These are phyloP conservation scores for Auricularia sp. DNA, from an alignment of 768 basidiomycete species.

Conservation along the genomic window DNA sequence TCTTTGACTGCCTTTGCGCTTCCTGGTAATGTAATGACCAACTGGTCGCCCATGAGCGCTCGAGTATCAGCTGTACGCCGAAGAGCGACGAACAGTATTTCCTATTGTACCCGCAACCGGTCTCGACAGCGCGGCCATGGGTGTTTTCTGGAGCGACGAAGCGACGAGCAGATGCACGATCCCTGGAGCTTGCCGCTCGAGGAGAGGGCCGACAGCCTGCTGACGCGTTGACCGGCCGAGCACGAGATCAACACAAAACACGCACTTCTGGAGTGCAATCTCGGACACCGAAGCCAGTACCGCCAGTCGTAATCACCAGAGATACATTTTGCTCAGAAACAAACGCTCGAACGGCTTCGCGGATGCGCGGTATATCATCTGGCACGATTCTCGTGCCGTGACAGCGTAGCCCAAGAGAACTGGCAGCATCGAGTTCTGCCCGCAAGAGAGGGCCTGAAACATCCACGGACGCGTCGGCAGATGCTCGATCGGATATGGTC, in stretches of 20 bases:
- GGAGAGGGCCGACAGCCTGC: constrained; percentile 18
- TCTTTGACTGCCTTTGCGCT: constrained; percentile 80
- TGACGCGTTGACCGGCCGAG: constrained; percentile 16
- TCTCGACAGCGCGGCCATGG: constrained; percentile 71
- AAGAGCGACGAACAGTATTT: constrained; percentile 24
- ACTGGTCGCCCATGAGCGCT: constrained; percentile 5
- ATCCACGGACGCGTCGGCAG: neutral
- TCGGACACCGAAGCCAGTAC: constrained; percentile 74
- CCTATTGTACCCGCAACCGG: constrained; percentile 69
- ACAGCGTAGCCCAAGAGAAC: neutral
- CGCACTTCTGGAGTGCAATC: constrained; percentile 77
- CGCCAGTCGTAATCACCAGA: constrained; percentile 75
- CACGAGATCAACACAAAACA: constrained; percentile 51
- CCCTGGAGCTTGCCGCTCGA: constrained; percentile 36
- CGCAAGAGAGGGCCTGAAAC: neutral
- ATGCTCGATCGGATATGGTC: neutral
- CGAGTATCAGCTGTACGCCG: neutral
- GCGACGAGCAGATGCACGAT: constrained; percentile 65
- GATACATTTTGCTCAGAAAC: constrained; percentile 39
- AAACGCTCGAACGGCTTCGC: constrained; percentile 36
- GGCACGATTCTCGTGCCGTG: constrained; percentile 38
- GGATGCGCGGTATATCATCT: constrained; percentile 51
- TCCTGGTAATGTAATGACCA: constrained; percentile 76
- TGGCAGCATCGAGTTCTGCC: constrained; percentile 3
- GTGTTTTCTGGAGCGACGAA: constrained; percentile 61